These are phyloP conservation scores for Pseudoperonospora humuli DNA, from an alignment of 352 stramenopile genomes.

Conservation along the genomic window DNA sequence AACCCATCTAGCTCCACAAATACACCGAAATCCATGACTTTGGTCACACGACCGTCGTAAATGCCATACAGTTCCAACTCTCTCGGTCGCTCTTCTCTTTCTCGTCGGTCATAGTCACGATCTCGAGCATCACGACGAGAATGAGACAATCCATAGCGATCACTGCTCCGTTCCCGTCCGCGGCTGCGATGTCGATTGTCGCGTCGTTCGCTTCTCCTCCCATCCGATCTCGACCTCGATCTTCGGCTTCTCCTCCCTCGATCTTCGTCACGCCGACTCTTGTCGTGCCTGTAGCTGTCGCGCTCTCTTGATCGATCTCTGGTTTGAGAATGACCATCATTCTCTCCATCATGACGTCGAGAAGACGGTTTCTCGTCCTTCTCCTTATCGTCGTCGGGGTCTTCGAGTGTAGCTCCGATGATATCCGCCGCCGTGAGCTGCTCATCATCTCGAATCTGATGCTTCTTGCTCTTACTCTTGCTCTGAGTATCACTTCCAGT, in stretches of 20 bases:
- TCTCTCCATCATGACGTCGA: conserved; percentile 6
- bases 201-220: conserved; percentile 13
- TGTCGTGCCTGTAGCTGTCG: conserved; percentile 21
- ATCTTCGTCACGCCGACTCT: conserved; percentile 22
- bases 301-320: conserved; percentile 14
- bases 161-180: conserved; percentile 16
- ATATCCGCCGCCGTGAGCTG: conserved; percentile 67
- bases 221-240: conserved; percentile 36
- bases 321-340: conserved; percentile 7
- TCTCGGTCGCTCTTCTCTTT: conserved; percentile 20
- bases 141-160: conserved; percentile 19
- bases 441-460: conserved; percentile 52
- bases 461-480: conserved; percentile 17
- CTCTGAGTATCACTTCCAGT: not conserved
- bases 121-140: conserved; percentile 25
- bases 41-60: conserved; percentile 90
- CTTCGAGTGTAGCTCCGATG: conserved; percentile 24
- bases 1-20: conserved; percentile 91
- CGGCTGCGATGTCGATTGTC: conserved; percentile 23
- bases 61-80: conserved; percentile 90
- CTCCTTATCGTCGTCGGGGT: conserved; percentile 18
- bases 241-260: conserved; percentile 23
- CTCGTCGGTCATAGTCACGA: conserved; percentile 20
- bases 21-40: conserved; percentile 95
- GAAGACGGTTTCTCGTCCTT: conserved; percentile 3